Evolutionary conservation across 495 filamentous ascomycete species (phyloP), one percentile per base, ranked within the genome.

Genomic region (Margaritispora aquatica): DNA sequence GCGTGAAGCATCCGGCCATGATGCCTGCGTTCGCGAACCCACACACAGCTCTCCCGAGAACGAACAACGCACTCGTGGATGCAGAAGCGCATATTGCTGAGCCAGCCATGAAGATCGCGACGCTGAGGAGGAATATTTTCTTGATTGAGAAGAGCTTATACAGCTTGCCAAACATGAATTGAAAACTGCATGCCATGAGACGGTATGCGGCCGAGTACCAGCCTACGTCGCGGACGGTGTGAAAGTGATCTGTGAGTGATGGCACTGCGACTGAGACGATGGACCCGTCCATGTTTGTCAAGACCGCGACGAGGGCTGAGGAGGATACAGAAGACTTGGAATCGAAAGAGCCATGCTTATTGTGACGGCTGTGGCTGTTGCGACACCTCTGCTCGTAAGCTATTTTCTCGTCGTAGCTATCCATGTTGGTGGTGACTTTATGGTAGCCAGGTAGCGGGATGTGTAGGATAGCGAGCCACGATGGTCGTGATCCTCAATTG

Each of bases 21-120:
- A 96, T 81, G 36, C 89, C 92, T 0, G 92, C 88, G 2, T 81
- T 79, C 20, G 92, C 92, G n/a, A 96, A 60, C 22, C 92, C 92
- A 21, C 91, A 88, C 48, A 96, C 76, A 13, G 92, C 91, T 26
- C 93, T 85, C 11, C 93, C 92, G 57, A 93, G 70, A 62, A 96
- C 96, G 27, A 97, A 76, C 2, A 83, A 82, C 0, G 83, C 74
- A 1, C 88, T 92, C 54, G 73, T 88, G 0, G 89, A 87, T 1
- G 92, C 87, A 1, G 84, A 80, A 24, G 82, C 92, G 69, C 91
- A 96, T 60, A 96, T 73, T 38, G 91, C 71, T n/a, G 84, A 89
- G n/a, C 93, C 92, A 13, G 95, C 49, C 65, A 96, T 91, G 71
- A 97, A 96, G 63, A 96, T 70, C 44, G 71, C 70, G 58, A 96